Percentiles rank a stretch among this genome's conserved stretches.
These are phyloP conservation scores for Geotrichum histeridarum DNA, from an alignment of 1,139 yeast genomes.

Conservation along the genomic window DNA sequence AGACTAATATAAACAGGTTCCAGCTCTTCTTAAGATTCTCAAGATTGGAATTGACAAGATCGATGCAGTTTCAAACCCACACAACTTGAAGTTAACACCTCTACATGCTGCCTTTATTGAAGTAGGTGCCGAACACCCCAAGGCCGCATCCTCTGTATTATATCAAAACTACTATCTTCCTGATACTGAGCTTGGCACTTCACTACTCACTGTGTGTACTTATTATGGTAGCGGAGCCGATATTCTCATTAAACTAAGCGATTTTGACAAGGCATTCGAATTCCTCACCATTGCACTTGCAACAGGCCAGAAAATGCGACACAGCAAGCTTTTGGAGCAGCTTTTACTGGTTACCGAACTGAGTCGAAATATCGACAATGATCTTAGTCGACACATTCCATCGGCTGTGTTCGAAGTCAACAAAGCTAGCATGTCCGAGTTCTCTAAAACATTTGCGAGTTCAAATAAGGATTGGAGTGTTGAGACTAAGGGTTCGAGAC, in stretches of 20 bases:
- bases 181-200: conserved; percentile 14
- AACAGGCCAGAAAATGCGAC: conserved; percentile 14
- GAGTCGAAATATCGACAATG: conserved; percentile 17
- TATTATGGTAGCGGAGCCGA: conserved; percentile 30
- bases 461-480: not conserved
- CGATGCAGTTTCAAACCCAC: not conserved
- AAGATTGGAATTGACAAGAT: conserved; percentile 11
- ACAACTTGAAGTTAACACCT: conserved; percentile 10
- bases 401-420: conserved; percentile 3
- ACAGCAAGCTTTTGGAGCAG: conserved; percentile 19
- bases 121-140: conserved; percentile 6
- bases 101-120: conserved; percentile 18
- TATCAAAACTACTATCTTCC: conserved; percentile 11
- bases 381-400: conserved; percentile 10
- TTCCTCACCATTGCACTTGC: conserved; percentile 26
- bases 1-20: conserved; percentile 2
- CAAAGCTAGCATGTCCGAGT: not conserved
- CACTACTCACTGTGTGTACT: conserved; percentile 14
- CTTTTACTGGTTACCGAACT: conserved; percentile 21
- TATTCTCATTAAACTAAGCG: conserved; percentile 22
- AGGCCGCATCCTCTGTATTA: conserved; percentile 8
- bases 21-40: conserved; percentile 9
- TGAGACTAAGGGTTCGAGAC: not conserved
- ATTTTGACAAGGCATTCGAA: conserved; percentile 27
- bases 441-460: not conserved